Evolutionary conservation across 495 filamentous ascomycete species (phyloP), one percentile per base, ranked within the genome.

Genomic region (Haplographium delicatum): DNA sequence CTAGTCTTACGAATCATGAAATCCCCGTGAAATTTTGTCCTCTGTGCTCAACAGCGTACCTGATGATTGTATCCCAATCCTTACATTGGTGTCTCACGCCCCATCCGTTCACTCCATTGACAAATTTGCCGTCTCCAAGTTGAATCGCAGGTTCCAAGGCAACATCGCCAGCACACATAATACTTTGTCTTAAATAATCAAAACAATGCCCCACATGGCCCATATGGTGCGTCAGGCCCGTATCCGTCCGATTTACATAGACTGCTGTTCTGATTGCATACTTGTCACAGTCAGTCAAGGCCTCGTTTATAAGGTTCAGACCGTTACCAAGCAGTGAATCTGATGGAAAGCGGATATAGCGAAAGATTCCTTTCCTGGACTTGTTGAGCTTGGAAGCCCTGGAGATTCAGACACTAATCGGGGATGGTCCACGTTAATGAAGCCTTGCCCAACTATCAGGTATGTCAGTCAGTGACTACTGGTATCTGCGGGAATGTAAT

Each of bases 161-260:
- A 5, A 20, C 20, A 22, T 42, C 39, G 15, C 39, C 39, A 6
- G 39, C 39, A 42, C 39, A 42, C 39, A 42, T 42, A 5, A 42
- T 42, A 13, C 7, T 20, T 22, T 42, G 39, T 19, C 39, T 3
- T 5, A 42, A 20, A 22, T 42, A 42, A 22, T 42, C 39, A 8
- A 42, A 6, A 22, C 39, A 42, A 13, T 42, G 39, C 3, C 20
- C 7, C 4, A 24, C 4, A 42, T 42, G 39, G 19, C 10, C 39
- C 20, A 4, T 24, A 13, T 42, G 28, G 13, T 31, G 28, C 28
- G 6, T 31, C 13, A 7, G 7, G 7, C 13, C 28, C 13, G 28
- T 6, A n/a, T 7, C 7, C 28, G 28, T n/a, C 28, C 13, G 7
- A 6, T 31, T n/a, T 6, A 6, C 28, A 31, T 31, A 31, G 28